A percentile compares a stretch with the other conserved stretches of the same genome.
phyloP scores from a whole-genome alignment of 164 flowering plant genomes.

The Umbellularia californica region DNA sequence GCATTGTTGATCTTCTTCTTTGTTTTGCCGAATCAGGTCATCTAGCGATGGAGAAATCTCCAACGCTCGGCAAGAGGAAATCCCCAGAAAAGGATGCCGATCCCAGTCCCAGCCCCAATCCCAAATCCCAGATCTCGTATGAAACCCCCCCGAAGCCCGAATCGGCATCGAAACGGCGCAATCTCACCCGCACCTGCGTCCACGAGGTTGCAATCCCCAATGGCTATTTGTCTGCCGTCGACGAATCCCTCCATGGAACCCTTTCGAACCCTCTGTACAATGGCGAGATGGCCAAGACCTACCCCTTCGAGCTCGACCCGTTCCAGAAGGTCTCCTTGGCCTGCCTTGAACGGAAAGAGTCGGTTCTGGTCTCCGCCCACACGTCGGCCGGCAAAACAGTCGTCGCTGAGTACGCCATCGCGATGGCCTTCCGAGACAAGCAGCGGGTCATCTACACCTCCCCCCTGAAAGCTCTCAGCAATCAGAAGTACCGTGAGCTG shows the following conservation, averaged over 20 bases:
- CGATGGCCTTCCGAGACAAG: constrained; percentile 86
- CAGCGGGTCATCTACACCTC: constrained; percentile 95
- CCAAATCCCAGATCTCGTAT: not conserved
- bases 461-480: constrained; percentile 89
- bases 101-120: not conserved
- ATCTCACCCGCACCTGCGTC: constrained; percentile 59
- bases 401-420: constrained; percentile 93
- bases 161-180: constrained; percentile 21
- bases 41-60: constrained; percentile 29
- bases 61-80: constrained; percentile 28
- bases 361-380: constrained; percentile 90
- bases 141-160: not conserved
- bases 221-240: constrained; percentile 45
- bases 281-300: constrained; percentile 76
- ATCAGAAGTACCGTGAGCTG: constrained; percentile 93
- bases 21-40: too few relatives aligned
- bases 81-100: constrained; percentile 12
- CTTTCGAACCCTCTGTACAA: constrained; percentile 57
- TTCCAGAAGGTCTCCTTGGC: constrained; percentile 85
- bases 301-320: constrained; percentile 75
- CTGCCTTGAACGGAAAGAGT: constrained; percentile 84
- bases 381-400: constrained; percentile 99
- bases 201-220: constrained; percentile 92
- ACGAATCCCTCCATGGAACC: constrained; percentile 63
- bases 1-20: too few relatives aligned